A percentile compares a stretch with the other conserved stretches of the same genome.
These are phyloP conservation scores for Candida michaelii DNA, from an alignment of 805 yeast genomes.

Conservation along the genomic window DNA sequence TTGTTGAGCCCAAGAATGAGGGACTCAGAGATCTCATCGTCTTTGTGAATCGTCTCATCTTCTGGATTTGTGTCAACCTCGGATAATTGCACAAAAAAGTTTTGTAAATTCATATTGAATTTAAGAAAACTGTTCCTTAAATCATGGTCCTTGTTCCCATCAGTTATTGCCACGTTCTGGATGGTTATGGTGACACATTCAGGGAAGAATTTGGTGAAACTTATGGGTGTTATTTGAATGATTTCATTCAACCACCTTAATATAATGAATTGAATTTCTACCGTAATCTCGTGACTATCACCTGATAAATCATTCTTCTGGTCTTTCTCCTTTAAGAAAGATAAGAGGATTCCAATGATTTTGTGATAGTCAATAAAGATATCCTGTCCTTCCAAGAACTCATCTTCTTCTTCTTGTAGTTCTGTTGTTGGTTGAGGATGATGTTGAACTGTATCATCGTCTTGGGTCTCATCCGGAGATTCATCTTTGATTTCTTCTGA, in stretches of 20 bases:
- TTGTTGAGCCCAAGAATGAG: slow-evolving; percentile 42
- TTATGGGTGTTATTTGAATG: slow-evolving; percentile 69
- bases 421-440: background rate
- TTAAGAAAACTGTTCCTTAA: slow-evolving; percentile 35
- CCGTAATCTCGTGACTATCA: slow-evolving; percentile 38
- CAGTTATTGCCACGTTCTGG: slow-evolving; percentile 36
- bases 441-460: slow-evolving; percentile 6
- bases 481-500: slow-evolving; percentile 10
- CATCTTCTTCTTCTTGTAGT: slow-evolving; percentile 18
- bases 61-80: slow-evolving; percentile 10
- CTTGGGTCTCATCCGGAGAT: slow-evolving; percentile 14
- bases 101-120: slow-evolving; percentile 34
- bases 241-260: slow-evolving; percentile 80
- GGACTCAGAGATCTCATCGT: slow-evolving; percentile 17
- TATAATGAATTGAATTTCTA: slow-evolving; percentile 74
- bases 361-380: slow-evolving; percentile 76
- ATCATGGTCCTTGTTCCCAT: slow-evolving; percentile 36
- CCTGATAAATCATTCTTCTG: slow-evolving; percentile 27
- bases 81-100: slow-evolving; percentile 31
- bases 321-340: slow-evolving; percentile 56
- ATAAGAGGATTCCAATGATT: slow-evolving; percentile 77
- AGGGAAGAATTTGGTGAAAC: slow-evolving; percentile 73
- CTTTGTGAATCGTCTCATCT: slow-evolving; percentile 27
- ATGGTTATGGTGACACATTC: slow-evolving; percentile 69
- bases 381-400: slow-evolving; percentile 60